Conservation (phyloP, 2,329 filamentous ascomycete species). For the Penicillium hesseltinei region DNA sequence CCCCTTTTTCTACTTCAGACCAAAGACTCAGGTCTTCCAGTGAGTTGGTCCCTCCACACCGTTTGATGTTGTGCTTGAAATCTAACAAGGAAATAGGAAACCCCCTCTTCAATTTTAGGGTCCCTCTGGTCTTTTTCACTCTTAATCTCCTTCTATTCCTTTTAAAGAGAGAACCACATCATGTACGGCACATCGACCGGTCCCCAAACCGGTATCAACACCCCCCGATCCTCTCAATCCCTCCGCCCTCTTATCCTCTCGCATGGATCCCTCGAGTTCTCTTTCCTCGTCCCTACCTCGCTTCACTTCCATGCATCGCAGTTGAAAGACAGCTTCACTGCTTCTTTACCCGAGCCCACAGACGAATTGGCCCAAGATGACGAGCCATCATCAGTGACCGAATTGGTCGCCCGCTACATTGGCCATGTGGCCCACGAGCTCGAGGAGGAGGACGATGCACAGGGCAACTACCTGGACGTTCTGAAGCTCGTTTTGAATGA, state of each 20-base stretch:
- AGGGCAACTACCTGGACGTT: slow-evolving; percentile 87
- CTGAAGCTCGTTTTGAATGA: slow-evolving; percentile 90
- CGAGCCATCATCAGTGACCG: slow-evolving; percentile 92
- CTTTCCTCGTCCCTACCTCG: slow-evolving; percentile 90
- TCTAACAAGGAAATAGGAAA: neutral
- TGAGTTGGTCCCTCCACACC: neutral
- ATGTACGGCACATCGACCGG: slow-evolving; percentile 85
- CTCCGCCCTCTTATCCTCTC: slow-evolving; percentile 85
- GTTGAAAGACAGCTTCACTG: slow-evolving; percentile 84
- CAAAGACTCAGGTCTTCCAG: neutral
- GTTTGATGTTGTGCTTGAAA: neutral
- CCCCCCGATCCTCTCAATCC: slow-evolving; percentile 88
- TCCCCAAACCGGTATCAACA: slow-evolving; percentile 94
- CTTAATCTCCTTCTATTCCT: neutral
- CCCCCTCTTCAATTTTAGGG: slow-evolving; percentile 3
- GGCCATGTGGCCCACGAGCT: slow-evolving; percentile 86
- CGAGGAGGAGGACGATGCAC: slow-evolving; percentile 84
- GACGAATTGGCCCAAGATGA: slow-evolving; percentile 98
- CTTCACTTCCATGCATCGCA: slow-evolving; percentile 95
- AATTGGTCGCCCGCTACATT: slow-evolving; percentile 91
- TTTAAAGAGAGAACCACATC: slow-evolving; percentile 37
- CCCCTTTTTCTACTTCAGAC: neutral
- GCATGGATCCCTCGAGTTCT: slow-evolving; percentile 94
- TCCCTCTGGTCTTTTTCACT: slow-evolving; percentile 1
- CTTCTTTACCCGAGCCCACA: slow-evolving; percentile 82